Evolutionary conservation across 495 filamentous ascomycete genomes (phyloP), one percentile per base, ranked within the genome.

Genomic region (Coniosporium apollinis): DNA sequence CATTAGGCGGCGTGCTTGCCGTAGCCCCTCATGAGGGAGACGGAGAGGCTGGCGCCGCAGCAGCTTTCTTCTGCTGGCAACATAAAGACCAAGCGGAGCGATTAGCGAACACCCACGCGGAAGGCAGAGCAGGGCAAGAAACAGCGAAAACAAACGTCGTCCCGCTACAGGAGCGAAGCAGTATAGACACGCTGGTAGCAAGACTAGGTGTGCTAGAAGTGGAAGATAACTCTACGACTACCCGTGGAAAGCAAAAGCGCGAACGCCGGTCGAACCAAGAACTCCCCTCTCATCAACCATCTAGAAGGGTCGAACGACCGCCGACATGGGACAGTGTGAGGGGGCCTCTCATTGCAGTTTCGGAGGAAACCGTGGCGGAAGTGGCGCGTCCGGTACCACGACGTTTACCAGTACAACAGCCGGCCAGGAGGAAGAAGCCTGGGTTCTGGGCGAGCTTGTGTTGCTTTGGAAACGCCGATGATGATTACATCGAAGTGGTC

Each of bases 61-160:
- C 66, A 7, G 66, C 66, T 19, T 72, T 69, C 36, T 97, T 82
- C 52, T 97, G 89, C 65, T 91, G 82, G 77, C 80, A 91, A 49
- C 89, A 97, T 56, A 82, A 82, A 45, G 82, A 91, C 40, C 89
- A 97, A 54, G 82, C 82, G 15, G 55, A 47, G 4, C 44, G 44
- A 14, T 31, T 60, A 3, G 38, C 47, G 25, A 20, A 34, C 17
- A 22, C 28, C 15, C 16, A 24, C 19, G 32, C 14, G 37, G 22
- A 15, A 22, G 19, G 18, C 31, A 20, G 11, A 32, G 33, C 41
- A 34, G 36, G 13, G 7, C 22, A 35, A 14, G 37, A 37, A 31
- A 40, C 36, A 15, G 31, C 33, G 5, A 36, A 24, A 13, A 50
- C 48, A 6, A 49, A 46, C 22, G 51, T 65, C 3, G 47, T 42